Conservation (phyloP, 306 rosid genomes). For the Medicago lupulina region DNA sequence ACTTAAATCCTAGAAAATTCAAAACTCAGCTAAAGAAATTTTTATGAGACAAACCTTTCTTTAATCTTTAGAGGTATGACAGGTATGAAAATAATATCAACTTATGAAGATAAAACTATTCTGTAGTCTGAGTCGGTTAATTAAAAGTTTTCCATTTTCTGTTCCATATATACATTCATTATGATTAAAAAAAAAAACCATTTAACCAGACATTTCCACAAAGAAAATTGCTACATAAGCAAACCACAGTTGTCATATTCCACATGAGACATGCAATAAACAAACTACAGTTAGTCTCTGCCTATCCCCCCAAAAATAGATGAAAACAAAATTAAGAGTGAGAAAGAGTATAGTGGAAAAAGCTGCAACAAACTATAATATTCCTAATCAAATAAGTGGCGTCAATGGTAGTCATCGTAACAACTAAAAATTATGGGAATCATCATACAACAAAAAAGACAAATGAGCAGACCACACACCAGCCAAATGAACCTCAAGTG, state of each 20-base stretch:
- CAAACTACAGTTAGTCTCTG: background rate
- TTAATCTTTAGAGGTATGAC: background rate
- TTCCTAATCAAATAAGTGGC: background rate
- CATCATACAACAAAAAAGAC: background rate
- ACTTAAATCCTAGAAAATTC: background rate
- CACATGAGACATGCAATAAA: conserved; percentile 5
- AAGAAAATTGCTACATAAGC: conserved; percentile 3
- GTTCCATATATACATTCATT: background rate
- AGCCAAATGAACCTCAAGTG: conserved; percentile 14
- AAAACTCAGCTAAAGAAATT: background rate
- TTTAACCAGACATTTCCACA: conserved; percentile 16
- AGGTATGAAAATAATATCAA: conserved; percentile 8
- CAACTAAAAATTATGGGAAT: background rate
- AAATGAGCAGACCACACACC: background rate
- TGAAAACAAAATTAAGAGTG: background rate
- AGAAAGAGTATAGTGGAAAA: background rate
- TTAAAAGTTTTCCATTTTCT: conserved; percentile 4
- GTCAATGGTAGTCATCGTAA: background rate
- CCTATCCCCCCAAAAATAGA: background rate
- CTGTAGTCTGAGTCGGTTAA: background rate
- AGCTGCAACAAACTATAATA: background rate
- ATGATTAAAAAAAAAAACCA: conserved; percentile 22
- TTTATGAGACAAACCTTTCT: background rate
- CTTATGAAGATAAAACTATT: background rate
- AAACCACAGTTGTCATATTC: background rate